These are phyloP conservation scores for Anethum foeniculum DNA, from an alignment of 140 eudicot species.

Conservation along the genomic window DNA sequence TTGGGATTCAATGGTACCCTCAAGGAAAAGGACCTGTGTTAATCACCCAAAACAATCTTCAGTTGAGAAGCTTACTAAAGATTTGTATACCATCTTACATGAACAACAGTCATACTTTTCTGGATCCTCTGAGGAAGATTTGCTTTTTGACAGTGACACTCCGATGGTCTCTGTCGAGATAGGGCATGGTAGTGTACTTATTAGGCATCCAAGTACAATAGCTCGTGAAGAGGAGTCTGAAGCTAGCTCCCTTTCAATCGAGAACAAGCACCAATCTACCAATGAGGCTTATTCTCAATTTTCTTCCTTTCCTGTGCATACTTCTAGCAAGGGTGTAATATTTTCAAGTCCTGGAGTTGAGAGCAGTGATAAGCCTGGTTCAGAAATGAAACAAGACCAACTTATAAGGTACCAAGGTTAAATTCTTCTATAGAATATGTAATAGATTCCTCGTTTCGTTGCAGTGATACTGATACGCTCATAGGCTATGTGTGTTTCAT, in stretches of 20 bases:
- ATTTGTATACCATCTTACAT: conserved; percentile 71
- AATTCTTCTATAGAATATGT: background rate
- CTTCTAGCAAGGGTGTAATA: conserved; percentile 41
- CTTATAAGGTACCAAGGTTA: conserved; percentile 36
- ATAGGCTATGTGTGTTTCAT: background rate
- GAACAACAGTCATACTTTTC: conserved; percentile 78
- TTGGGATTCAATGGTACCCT: conserved; percentile 89
- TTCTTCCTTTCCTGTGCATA: conserved; percentile 46
- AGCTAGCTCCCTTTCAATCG: conserved; percentile 95
- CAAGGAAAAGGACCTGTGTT: conserved; percentile 82
- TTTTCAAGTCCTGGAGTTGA: conserved; percentile 29
- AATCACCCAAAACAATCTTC: conserved; percentile 72
- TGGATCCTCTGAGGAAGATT: conserved; percentile 79
- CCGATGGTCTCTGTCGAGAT: conserved; percentile 99
- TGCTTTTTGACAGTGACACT: conserved; percentile 73
- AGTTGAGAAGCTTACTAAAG: conserved; percentile 88
- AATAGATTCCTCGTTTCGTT: background rate
- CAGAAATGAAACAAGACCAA: conserved; percentile 38
- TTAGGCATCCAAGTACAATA: conserved; percentile 76
- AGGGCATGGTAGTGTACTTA: conserved; percentile 98
- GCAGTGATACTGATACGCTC: background rate
- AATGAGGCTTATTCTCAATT: conserved; percentile 64
- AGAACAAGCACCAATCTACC: conserved; percentile 38
- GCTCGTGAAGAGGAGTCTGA: conserved; percentile 94
- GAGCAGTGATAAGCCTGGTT: conserved; percentile 40